phyloP scores from a whole-genome alignment of 2,329 filamentous ascomycete genomes.

The Phyllosticta citriasiana region DNA sequence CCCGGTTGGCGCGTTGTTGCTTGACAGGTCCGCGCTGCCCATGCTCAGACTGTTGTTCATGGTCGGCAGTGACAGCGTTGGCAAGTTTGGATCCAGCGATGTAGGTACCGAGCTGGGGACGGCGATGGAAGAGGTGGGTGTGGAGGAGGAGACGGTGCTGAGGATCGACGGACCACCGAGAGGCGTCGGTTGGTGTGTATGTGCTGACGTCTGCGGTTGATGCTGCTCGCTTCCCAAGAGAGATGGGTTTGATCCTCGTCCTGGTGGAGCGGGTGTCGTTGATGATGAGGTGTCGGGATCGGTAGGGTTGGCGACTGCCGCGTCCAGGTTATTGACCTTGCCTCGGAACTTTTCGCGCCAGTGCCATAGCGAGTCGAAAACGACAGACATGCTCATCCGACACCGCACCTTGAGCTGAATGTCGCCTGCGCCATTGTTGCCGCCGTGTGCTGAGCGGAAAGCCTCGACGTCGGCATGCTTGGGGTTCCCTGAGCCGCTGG shows the following conservation, averaged over 20 bases:
- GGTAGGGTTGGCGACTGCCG: conserved; percentile 74
- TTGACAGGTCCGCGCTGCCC: not conserved
- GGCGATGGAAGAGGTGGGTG: not conserved
- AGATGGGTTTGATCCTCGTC: not conserved
- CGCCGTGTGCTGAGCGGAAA: conserved; percentile 4
- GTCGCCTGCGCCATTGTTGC: conserved; percentile 49
- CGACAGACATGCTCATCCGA: conserved; percentile 73
- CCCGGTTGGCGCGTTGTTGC: not conserved
- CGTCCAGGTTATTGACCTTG: conserved; percentile 37
- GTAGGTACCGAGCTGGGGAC: not conserved
- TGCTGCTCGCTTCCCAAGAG: not conserved
- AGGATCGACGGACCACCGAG: not conserved
- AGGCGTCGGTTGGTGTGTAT: not conserved
- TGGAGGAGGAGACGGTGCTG: not conserved
- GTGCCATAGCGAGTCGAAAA: conserved; percentile 77
- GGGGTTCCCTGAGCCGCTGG: conserved; percentile 22
- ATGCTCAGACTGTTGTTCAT: conserved; percentile 9
- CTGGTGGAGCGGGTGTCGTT: conserved; percentile 47
- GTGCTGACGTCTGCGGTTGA: not conserved
- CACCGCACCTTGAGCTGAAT: conserved; percentile 74
- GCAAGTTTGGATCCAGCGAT: conserved; percentile 7
- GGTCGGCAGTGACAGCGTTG: conserved; percentile 7
- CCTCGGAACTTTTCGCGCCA: conserved; percentile 55
- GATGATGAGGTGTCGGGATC: conserved; percentile 63
- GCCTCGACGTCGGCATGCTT: conserved; percentile 4